Evolutionary conservation across 176 grass and related monocot species (phyloP), one percentile per base, ranked within the genome.

Genomic region (Elymus sibiricus): DNA sequence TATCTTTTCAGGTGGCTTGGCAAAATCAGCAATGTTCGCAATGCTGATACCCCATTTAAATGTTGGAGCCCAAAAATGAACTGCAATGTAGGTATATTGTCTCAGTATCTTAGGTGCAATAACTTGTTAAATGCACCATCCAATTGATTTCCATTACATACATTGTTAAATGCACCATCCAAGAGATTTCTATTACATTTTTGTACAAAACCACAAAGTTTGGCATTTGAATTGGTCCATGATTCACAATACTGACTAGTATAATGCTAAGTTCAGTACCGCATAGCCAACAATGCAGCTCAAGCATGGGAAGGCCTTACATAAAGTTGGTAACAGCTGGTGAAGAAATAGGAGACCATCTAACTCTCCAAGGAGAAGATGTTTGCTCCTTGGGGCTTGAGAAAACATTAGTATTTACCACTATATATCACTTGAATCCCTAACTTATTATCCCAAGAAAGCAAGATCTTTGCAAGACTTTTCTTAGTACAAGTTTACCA

Each of bases 41-140:
- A 98, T 95, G 65, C 92, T 98, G 58, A 98, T 98, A 24, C 88
- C 94, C 97, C 97, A 98, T 89, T 98, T 98, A 64, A 98, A 98
- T 51, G 92, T 98, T 13, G 92, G 92, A 17, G 93, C 93, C 96
- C 96, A 95, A 83, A 95, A 94, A 90, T 94, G 94, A 95, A 98
- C 92, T 91, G 79, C 74, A 86, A 80, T 7, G 40, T 84, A 63
- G 29, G 39, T 70, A 38, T 31, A 12, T 67, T 83, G 27, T 78
- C 10, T 43, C 15, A 51, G 46, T n/a, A 7, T 59, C 25, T 32
- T 35, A 83, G 40, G 25, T 24, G 19, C 1, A 3, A 64, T 79
- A 40, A 66, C 42, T 60, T 32, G 35, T 29, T 46, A 59, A 86
- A 86, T 87, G 29, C 9, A 7, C 2, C 11, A 65, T 84, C 15